phyloP scores from a whole-genome alignment of 192 early-diverging fungal genomes.

The Backusella psychrophila region DNA sequence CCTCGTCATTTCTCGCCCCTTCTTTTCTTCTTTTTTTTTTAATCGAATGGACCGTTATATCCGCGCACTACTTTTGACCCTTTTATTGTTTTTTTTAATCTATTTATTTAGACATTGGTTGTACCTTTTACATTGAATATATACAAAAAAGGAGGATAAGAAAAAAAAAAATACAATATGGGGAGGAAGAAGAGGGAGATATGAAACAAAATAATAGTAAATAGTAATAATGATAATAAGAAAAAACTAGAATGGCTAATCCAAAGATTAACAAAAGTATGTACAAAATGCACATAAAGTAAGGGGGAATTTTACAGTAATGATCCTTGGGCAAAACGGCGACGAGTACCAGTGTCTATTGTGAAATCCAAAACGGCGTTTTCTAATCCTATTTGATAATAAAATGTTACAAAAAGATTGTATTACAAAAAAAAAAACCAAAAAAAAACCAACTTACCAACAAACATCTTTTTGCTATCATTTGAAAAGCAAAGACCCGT shows the following conservation, averaged over 20 bases:
- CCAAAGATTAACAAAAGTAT: background rate
- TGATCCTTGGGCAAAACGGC: conserved; percentile 80
- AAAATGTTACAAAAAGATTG: background rate
- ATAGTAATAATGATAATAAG: background rate
- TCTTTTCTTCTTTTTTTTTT: background rate
- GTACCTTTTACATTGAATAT: background rate
- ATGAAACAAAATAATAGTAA: background rate
- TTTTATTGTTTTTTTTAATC: background rate
- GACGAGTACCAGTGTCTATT: conserved; percentile 76
- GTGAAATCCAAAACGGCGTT: conserved; percentile 77
- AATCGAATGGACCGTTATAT: background rate
- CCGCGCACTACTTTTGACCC: background rate
- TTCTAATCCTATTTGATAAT: conserved; percentile 62
- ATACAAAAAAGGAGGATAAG: background rate
- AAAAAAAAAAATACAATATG: background rate
- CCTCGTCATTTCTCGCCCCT: background rate
- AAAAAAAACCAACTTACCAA: conserved; percentile 56
- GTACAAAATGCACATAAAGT: background rate
- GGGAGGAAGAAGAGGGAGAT: background rate
- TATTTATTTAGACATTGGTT: background rate
- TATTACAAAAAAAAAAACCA: background rate
- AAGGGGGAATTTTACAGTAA: conserved; percentile 54
- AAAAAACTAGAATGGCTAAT: background rate
- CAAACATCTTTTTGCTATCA: conserved; percentile 82
- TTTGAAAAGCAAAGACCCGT: conserved; percentile 84